phyloP scores from a whole-genome alignment of 73 alveolate species.

The Paramecium sexaurelia region DNA sequence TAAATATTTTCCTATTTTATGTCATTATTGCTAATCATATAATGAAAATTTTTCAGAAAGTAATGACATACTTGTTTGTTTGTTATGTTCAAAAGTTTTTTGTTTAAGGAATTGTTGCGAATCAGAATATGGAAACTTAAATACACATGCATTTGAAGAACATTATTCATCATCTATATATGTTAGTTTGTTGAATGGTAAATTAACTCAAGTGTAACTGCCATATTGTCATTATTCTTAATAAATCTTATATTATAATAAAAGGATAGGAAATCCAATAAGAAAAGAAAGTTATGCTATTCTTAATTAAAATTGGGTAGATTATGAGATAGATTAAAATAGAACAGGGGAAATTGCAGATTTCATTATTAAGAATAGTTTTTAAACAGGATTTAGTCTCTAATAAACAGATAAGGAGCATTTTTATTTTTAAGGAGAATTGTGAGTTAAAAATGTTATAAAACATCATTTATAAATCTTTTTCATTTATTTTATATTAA shows the following conservation, averaged over 20 bases:
- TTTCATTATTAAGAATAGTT: neutral
- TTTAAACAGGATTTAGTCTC: neutral
- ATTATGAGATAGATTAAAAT: neutral
- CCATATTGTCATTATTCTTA: neutral
- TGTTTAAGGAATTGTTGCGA: neutral
- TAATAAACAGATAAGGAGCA: neutral
- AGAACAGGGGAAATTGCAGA: neutral
- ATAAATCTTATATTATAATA: neutral
- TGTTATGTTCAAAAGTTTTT: neutral
- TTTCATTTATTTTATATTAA: neutral
- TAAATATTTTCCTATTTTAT: neutral
- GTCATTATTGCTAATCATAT: neutral
- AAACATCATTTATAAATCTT: neutral
- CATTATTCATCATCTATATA: neutral
- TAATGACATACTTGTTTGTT: neutral
- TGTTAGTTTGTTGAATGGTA: neutral
- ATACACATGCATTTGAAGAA: neutral
- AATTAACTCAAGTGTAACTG: neutral
- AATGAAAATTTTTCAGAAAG: neutral
- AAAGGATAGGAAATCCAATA: neutral
- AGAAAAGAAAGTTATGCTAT: neutral
- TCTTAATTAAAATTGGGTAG: neutral
- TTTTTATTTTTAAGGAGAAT: neutral
- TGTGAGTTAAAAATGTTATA: neutral
- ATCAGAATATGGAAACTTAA: neutral